Evolutionary conservation across 257 asterid genomes (phyloP).

Genomic region (Solanum sejunctum): DNA sequence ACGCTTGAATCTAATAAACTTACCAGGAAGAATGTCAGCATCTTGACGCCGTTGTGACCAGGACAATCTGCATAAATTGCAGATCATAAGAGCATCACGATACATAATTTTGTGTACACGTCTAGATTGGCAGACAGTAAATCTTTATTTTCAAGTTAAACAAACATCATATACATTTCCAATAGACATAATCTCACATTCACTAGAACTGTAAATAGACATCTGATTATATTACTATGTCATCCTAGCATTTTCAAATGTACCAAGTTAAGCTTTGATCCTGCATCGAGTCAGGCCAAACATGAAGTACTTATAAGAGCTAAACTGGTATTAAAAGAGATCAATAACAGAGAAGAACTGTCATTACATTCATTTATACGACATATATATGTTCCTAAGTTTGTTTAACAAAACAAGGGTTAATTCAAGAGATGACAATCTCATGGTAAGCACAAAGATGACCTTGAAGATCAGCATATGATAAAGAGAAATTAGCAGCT

Average conservation of each 20-base stretch:
- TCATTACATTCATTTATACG: background rate
- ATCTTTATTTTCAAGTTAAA: background rate
- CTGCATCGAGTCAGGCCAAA: background rate
- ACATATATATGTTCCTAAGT: background rate
- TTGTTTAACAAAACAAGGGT: background rate
- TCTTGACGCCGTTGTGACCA: constrained; percentile 64
- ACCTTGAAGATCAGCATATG: background rate
- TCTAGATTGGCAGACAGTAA: background rate
- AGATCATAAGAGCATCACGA: background rate
- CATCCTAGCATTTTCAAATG: background rate
- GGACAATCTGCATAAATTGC: constrained; percentile 41
- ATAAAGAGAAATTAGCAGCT: constrained; percentile 9
- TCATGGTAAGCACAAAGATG: background rate
- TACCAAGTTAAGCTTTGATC: background rate
- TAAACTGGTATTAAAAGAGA: background rate
- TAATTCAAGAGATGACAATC: background rate
- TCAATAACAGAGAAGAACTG: background rate
- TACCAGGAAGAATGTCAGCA: constrained; percentile 58
- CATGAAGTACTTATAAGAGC: background rate
- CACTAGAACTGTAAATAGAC: background rate
- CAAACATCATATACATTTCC: background rate
- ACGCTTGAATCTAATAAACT: background rate
- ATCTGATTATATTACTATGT: background rate
- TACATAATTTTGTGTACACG: background rate
- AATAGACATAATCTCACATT: background rate